phyloP scores from a whole-genome alignment of 148 eudicot species.

The Vaccinium darrowii region DNA sequence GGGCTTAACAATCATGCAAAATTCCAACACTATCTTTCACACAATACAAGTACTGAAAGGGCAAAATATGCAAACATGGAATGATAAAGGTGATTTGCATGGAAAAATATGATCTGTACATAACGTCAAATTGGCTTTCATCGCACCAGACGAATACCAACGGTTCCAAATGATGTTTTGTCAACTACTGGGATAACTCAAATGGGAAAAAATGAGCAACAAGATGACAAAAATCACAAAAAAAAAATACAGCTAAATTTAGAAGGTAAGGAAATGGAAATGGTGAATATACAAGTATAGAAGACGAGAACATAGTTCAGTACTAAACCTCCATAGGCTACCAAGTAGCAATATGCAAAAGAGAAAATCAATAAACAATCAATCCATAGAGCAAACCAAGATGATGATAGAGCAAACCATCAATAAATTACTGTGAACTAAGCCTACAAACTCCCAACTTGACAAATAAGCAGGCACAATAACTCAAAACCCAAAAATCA shows the following conservation, averaged over 20 bases:
- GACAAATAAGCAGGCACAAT: not conserved
- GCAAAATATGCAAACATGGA: not conserved
- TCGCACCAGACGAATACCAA: not conserved
- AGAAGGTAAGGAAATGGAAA: not conserved
- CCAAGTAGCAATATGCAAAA: not conserved
- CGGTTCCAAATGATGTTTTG: too few species aligned
- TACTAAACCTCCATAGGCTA: not conserved
- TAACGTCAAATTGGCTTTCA: not conserved
- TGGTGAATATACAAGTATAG: not conserved
- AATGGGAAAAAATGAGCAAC: not conserved
- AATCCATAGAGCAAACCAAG: not conserved
- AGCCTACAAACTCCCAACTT: not conserved
- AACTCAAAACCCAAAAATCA: not conserved
- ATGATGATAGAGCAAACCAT: not conserved
- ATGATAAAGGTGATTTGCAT: not conserved
- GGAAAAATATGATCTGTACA: not conserved
- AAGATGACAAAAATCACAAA: not conserved
- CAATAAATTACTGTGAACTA: not conserved
- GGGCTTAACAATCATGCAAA: not conserved
- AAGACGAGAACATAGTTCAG: not conserved
- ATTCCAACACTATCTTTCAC: conserved; percentile 5
- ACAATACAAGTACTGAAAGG: not conserved
- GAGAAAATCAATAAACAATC: not conserved
- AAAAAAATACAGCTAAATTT: not conserved
- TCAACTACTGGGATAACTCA: not conserved